phyloP scores from a whole-genome alignment of 257 asterid species.

The Nicotiana knightiana region DNA sequence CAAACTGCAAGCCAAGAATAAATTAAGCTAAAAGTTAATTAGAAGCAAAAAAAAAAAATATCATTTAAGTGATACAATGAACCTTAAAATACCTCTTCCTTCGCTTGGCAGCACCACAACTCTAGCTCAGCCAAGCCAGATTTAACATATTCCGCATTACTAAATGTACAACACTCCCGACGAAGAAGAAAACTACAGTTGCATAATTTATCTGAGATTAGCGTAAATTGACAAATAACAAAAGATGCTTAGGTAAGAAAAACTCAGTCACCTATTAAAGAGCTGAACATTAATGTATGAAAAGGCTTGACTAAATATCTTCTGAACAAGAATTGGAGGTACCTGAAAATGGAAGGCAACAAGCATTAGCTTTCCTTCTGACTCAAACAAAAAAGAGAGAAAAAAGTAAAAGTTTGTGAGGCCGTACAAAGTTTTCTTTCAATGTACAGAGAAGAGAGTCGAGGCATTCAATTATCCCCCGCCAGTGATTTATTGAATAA shows the following conservation, averaged over 20 bases:
- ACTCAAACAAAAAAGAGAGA: neutral
- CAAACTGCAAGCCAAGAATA: conserved; percentile 48
- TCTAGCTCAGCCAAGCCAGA: conserved; percentile 93
- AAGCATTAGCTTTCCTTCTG: conserved; percentile 2
- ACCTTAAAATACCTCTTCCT: conserved; percentile 61
- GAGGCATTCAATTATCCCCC: conserved; percentile 78
- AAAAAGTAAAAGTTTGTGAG: neutral
- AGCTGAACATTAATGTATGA: conserved; percentile 77
- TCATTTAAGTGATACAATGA: neutral
- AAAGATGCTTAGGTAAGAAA: neutral
- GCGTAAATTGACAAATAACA: neutral
- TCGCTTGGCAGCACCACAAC: conserved; percentile 93
- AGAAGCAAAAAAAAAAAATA: neutral
- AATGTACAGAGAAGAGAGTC: conserved; percentile 65
- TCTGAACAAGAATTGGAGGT: conserved; percentile 84
- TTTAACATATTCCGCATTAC: conserved; percentile 93
- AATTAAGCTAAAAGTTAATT: neutral
- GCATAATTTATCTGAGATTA: neutral
- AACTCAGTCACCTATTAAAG: conserved; percentile 63
- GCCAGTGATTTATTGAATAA: conserved; percentile 71
- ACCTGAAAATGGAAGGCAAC: conserved; percentile 41
- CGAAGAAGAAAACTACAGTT: conserved; percentile 45
- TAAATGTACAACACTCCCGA: conserved; percentile 90
- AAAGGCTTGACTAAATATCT: conserved; percentile 75
- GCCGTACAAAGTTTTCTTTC: conserved; percentile 83